Percentiles rank a stretch among this genome's conserved stretches.
Conservation (phyloP, 2,329 filamentous ascomycete genomes). For the Ceratocystis lukuohia region DNA sequence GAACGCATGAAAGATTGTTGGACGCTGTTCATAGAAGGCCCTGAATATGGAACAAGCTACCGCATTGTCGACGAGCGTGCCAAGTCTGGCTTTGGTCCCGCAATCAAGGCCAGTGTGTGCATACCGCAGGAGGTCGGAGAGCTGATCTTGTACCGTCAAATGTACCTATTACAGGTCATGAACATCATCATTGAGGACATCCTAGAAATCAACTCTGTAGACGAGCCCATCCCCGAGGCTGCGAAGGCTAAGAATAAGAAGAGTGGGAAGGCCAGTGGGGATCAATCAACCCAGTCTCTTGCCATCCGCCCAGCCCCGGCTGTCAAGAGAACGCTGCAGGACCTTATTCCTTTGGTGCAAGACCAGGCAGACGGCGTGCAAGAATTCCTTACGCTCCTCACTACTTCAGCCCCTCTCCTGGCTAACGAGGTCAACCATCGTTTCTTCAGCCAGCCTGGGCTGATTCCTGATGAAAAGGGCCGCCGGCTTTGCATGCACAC, state of each 20-base stretch:
- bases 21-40: constrained; percentile 28
- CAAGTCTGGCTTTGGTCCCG: constrained; percentile 20
- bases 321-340: constrained; percentile 25
- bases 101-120: constrained; percentile 22
- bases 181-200: constrained; percentile 33
- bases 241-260: constrained; percentile 7
- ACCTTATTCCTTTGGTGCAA: constrained; percentile 25
- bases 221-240: constrained; percentile 19
- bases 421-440: constrained; percentile 26
- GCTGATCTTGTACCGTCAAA: constrained; percentile 31
- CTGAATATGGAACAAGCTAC: constrained; percentile 29
- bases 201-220: constrained; percentile 28
- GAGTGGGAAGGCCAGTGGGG: constrained; percentile 1
- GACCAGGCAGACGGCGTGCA: constrained; percentile 27
- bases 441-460: constrained; percentile 31
- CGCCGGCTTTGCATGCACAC: constrained; percentile 27
- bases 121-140: constrained; percentile 26
- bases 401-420: constrained; percentile 26
- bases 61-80: constrained; percentile 19
- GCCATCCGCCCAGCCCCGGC: constrained; percentile 24
- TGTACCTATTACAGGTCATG: constrained; percentile 27
- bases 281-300: constrained; percentile 25
- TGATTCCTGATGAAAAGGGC: constrained; percentile 34
- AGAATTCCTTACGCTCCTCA: constrained; percentile 28
- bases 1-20: constrained; percentile 25